phyloP scores from a whole-genome alignment of 208 protist species.

The Trypanosomatidae sp. region DNA sequence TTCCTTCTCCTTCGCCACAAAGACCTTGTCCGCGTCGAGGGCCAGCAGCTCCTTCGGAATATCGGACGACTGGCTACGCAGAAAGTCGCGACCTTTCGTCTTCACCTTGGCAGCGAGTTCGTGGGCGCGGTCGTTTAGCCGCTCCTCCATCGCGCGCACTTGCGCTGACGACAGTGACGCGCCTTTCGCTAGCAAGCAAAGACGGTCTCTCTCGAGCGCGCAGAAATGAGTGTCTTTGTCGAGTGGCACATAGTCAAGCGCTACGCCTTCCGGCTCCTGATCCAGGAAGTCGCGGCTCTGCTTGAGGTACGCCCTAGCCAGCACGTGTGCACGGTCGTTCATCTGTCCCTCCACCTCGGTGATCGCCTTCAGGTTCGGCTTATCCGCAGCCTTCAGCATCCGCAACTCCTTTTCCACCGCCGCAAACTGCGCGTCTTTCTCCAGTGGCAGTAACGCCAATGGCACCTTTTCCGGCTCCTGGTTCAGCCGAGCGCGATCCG shows the following conservation, averaged over 20 bases:
- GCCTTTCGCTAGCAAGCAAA: slow-evolving; percentile 32
- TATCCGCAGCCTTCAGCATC: slow-evolving; percentile 35
- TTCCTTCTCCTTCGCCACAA: slow-evolving; percentile 47
- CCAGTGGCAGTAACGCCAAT: slow-evolving; percentile 55
- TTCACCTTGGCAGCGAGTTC: slow-evolving; percentile 57
- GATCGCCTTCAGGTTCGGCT: slow-evolving; percentile 32
- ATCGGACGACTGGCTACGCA: slow-evolving; percentile 46
- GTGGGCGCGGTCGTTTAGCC: slow-evolving; percentile 66
- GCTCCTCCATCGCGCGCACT: slow-evolving; percentile 40
- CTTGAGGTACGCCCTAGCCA: slow-evolving; percentile 56
- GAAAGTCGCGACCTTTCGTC: slow-evolving; percentile 42
- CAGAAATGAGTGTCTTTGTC: slow-evolving; percentile 52
- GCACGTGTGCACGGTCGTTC: slow-evolving; percentile 49
- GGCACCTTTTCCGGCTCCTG: slow-evolving; percentile 61
- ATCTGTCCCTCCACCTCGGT: slow-evolving; percentile 42
- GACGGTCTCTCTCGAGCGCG: slow-evolving; percentile 38
- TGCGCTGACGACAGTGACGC: slow-evolving; percentile 32
- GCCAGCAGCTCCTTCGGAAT: slow-evolving; percentile 47
- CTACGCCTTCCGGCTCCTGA: slow-evolving; percentile 65
- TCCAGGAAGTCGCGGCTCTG: slow-evolving; percentile 65
- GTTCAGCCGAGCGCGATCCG: slow-evolving; percentile 62
- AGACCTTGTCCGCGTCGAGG: slow-evolving; percentile 48
- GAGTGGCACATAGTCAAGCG: slow-evolving; percentile 58
- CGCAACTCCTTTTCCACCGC: slow-evolving; percentile 63
- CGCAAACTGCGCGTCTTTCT: slow-evolving; percentile 57